Percentiles rank a stretch among this genome's conserved stretches.
phyloP scores from a whole-genome alignment of 768 basidiomycete genomes.

The Boletellus emodensis region DNA sequence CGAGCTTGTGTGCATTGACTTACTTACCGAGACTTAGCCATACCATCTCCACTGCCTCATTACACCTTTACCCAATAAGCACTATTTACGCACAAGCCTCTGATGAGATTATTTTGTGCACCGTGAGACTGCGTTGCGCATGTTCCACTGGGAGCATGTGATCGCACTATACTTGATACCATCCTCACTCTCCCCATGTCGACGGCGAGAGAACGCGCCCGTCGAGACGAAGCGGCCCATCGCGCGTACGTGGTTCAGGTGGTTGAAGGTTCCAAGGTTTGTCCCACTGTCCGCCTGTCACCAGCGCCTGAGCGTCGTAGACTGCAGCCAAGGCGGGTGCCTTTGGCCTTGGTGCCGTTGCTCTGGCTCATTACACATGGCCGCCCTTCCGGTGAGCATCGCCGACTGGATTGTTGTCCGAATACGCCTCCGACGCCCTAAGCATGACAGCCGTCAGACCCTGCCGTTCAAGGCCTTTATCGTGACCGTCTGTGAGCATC shows the following conservation, averaged over 20 bases:
- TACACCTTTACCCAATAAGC: too few species aligned
- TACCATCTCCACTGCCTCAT: neutral
- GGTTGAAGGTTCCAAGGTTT: conserved; percentile 53
- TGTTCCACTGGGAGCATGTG: too few species aligned
- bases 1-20: conserved; percentile 29
- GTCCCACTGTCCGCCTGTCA: conserved; percentile 18
- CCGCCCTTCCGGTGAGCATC: conserved; percentile 60
- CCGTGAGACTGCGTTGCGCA: too few species aligned
- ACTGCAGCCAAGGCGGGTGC: conserved; percentile 51
- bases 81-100: neutral
- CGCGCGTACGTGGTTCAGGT: conserved; percentile 57
- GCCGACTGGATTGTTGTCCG: neutral
- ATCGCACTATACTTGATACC: neutral
- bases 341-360: conserved; percentile 56
- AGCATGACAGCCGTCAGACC: conserved; percentile 60
- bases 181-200: conserved; percentile 20
- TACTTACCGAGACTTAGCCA: neutral
- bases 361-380: conserved; percentile 67
- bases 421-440: neutral
- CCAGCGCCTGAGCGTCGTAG: conserved; percentile 27
- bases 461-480: conserved; percentile 79
- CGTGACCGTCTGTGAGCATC: conserved; percentile 59
- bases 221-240: conserved; percentile 51
- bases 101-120: neutral
- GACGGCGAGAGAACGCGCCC: conserved; percentile 29